These are phyloP conservation scores for Neopestalotiopsis clavispora DNA, from an alignment of 2,329 filamentous ascomycete genomes.

Conservation along the genomic window DNA sequence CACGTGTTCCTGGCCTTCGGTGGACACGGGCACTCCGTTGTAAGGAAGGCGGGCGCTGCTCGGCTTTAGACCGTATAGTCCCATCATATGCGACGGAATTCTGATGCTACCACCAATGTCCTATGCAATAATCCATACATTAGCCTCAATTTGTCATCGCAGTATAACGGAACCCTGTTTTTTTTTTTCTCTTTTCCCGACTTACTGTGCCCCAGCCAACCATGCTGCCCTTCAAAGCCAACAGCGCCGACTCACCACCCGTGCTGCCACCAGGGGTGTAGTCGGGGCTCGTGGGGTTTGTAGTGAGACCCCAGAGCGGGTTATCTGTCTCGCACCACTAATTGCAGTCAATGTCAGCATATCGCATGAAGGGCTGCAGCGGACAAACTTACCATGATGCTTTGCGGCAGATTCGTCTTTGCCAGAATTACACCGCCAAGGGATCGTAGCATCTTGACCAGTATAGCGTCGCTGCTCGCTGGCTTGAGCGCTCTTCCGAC, in stretches of 20 bases:
- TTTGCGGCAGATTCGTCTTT: conserved; percentile 50
- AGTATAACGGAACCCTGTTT: no score
- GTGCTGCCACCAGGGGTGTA: conserved; percentile 44
- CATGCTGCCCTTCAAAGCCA: conserved; percentile 33
- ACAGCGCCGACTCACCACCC: conserved; percentile 32
- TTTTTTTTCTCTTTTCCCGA: no score
- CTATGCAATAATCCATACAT: not conserved
- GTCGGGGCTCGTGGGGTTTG: conserved; percentile 44
- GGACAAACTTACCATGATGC: conserved; percentile 31
- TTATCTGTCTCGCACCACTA: conserved; percentile 61
- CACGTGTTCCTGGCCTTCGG: conserved; percentile 67
- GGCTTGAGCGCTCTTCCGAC: conserved; percentile 54
- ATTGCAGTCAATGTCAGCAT: conserved; percentile 54
- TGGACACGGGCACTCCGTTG: conserved; percentile 62
- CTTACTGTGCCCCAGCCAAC: conserved; percentile 50
- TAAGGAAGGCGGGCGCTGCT: conserved; percentile 62
- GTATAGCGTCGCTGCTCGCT: conserved; percentile 50
- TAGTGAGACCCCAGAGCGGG: conserved; percentile 54
- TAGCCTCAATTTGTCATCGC: no score
- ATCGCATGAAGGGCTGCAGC: conserved; percentile 41
- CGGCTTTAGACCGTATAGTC: conserved; percentile 54
- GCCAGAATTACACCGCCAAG: conserved; percentile 58
- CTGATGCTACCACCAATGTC: conserved; percentile 57
- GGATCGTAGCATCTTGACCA: conserved; percentile 52
- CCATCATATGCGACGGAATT: conserved; percentile 52